Evolutionary conservation across 345 rosid genomes (phyloP).

Genomic region (Euphorbia peplus): DNA sequence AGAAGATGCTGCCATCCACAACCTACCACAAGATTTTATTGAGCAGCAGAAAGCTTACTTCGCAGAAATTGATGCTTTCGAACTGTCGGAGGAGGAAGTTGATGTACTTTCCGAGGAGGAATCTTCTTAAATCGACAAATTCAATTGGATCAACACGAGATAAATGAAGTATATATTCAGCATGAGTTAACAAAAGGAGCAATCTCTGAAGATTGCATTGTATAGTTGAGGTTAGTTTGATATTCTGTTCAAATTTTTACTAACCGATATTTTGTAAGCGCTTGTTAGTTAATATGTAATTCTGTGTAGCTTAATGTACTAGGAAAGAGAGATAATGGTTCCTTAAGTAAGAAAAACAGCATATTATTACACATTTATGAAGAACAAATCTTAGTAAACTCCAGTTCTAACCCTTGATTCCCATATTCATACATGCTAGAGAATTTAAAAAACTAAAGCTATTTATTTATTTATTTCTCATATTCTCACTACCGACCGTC

Average conservation of each 20-base stretch:
- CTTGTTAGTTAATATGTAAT: background rate
- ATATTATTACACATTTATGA: background rate
- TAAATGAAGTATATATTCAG: background rate
- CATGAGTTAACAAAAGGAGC: background rate
- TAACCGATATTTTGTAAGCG: background rate
- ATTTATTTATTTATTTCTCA: too few relatives aligned
- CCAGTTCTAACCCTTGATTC: background rate
- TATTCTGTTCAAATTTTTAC: background rate
- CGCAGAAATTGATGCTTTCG: constrained; percentile 70
- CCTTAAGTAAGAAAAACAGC: background rate
- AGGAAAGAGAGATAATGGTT: background rate
- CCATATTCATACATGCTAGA: background rate
- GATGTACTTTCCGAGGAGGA: constrained; percentile 60
- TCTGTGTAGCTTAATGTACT: background rate
- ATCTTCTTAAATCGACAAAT: constrained; percentile 40
- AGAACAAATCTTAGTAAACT: background rate
- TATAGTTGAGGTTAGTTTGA: constrained; percentile 20
- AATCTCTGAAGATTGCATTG: background rate
- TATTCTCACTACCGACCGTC: too few relatives aligned
- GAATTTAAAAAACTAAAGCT: background rate
- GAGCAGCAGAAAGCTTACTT: constrained; percentile 67
- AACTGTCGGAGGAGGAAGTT: constrained; percentile 68
- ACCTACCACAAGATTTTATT: constrained; percentile 45
- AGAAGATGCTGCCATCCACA: constrained; percentile 17
- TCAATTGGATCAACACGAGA: constrained; percentile 33